Base-by-base conservation (phyloP, 495 filamentous ascomycete genomes). In the Daldinia caldariorum region DNA sequence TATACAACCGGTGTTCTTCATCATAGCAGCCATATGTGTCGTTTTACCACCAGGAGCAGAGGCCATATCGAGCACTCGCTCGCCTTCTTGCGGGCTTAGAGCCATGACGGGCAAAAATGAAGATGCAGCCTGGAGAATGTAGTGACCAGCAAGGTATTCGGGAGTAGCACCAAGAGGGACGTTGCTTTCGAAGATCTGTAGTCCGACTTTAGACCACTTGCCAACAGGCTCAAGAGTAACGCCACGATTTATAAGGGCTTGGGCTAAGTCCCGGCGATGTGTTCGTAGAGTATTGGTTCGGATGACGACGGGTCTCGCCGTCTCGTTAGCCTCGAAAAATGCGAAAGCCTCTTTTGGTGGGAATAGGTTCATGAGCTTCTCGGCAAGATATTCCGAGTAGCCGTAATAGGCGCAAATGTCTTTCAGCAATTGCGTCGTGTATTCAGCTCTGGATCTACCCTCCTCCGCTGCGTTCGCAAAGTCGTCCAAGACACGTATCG, bases 101-200 rank as follows among this genome's bases (percentile, higher is more conserved):
- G 96, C 95, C 93, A 99, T 98, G 71, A 97, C 94, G 71, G 95
- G 95, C 31, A 99, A 87, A 84, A 99, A 99, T 31, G 94, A 97
- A 22, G 93, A 95, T 1, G 95, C 95, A 10, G 95, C 95, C 83
- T 98, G 96, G 13, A 98, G 85, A 73, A 99, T 98, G 82, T 99
- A 99, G 76, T 98, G 92, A 22, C 95, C 95, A 1, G 96, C 94
- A 9, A 99, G 86, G 79, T 98, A 98, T 76, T 99, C 96, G 1
- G 95, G 96, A 0, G 96, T 99, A 22, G 96, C 96, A 83, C 94
- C 96, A n/a, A 97, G 87, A 2, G 95, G 95, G 0, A 98, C 96
- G 59, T 89, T 89, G 51, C 90, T 91, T 74, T 98, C 96, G 80
- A 98, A 99, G 32, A 99, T 87, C 78, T 99, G 95, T 9, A 99